Evolutionary conservation across 208 protist genomes (phyloP).

Genomic region (Trypanosoma avium): DNA sequence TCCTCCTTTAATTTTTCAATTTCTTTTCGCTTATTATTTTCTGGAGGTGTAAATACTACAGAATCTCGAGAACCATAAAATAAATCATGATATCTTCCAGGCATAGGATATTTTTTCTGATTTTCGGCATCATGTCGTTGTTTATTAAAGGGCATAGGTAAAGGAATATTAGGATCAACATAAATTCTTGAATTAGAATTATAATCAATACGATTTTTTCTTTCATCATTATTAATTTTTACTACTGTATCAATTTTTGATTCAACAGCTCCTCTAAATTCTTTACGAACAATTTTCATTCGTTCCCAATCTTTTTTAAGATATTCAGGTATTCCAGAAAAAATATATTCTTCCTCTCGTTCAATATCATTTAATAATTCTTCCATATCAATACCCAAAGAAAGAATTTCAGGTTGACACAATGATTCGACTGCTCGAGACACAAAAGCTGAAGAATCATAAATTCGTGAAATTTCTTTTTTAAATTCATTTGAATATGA

Average conservation of each 20-base stretch:
- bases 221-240: neutral
- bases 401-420: neutral
- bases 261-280: neutral
- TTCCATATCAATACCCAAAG: constrained; percentile 1
- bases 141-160: constrained; percentile 49
- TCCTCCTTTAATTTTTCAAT: constrained; percentile 44
- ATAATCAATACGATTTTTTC: neutral
- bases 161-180: constrained; percentile 69
- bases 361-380: constrained; percentile 37
- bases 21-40: constrained; percentile 69
- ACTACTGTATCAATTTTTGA: neutral
- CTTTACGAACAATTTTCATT: constrained; percentile 1
- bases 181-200: constrained; percentile 42
- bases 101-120: constrained; percentile 18
- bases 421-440: constrained; percentile 52
- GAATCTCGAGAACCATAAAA: constrained; percentile 70
- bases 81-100: constrained; percentile 70
- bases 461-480: constrained; percentile 39
- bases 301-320: constrained; percentile 22
- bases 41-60: constrained; percentile 47
- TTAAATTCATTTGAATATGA: constrained; percentile 32
- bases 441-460: constrained; percentile 43
- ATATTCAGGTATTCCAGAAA: constrained; percentile 63
- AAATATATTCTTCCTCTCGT: constrained; percentile 65
- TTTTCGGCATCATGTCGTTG: constrained; percentile 41